phyloP scores from a whole-genome alignment of 352 stramenopile species.

The Pseudoperonospora humuli region DNA sequence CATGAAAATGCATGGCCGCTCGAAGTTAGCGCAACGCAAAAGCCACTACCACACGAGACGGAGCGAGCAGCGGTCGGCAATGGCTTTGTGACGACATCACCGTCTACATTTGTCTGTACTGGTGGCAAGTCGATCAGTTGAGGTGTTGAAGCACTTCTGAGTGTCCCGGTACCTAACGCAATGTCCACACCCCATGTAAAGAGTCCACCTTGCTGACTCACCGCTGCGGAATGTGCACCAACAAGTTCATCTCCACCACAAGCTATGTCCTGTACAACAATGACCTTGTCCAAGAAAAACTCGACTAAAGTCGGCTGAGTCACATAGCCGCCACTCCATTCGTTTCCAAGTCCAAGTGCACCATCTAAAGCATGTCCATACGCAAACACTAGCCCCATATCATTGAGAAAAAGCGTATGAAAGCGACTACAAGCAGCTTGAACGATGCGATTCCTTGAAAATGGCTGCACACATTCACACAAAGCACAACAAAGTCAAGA shows the following conservation, averaged over 20 bases:
- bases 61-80: slow-evolving; percentile 9
- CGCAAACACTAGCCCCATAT: slow-evolving; percentile 55
- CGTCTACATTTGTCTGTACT: neutral
- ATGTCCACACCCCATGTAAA: slow-evolving; percentile 75
- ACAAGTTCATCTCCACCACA: slow-evolving; percentile 50
- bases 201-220: slow-evolving; percentile 42
- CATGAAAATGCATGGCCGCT: slow-evolving; percentile 66
- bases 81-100: neutral
- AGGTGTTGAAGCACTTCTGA: slow-evolving; percentile 33
- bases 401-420: slow-evolving; percentile 56
- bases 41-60: slow-evolving; percentile 67
- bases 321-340: slow-evolving; percentile 19
- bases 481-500: too few species aligned
- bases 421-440: slow-evolving; percentile 49
- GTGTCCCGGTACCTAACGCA: slow-evolving; percentile 34
- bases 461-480: slow-evolving; percentile 19
- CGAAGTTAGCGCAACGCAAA: slow-evolving; percentile 55
- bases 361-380: slow-evolving; percentile 46
- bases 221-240: slow-evolving; percentile 59
- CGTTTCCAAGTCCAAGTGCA: slow-evolving; percentile 32
- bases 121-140: slow-evolving; percentile 23
- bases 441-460: slow-evolving; percentile 51
- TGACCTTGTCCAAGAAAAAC: slow-evolving; percentile 45
- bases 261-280: slow-evolving; percentile 31
- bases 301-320: slow-evolving; percentile 30